Evolutionary conservation across 345 rosid species (phyloP), one percentile per base, ranked within the genome.

Genomic region (Hibiscus trionum): DNA sequence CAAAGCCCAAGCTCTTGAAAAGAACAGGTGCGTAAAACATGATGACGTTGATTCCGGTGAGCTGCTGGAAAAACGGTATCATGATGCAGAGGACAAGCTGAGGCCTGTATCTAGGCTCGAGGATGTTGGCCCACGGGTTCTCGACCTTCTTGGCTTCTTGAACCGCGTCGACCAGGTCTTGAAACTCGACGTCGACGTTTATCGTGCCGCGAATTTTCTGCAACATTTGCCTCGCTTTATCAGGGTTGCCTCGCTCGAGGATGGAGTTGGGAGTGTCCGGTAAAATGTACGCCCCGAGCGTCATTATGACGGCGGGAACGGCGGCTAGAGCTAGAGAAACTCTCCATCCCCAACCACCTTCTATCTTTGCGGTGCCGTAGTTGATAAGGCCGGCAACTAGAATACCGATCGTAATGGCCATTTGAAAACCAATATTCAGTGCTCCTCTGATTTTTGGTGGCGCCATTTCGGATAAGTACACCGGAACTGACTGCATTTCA

Each of bases 1-100:
- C 87, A 5, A 87, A 77, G 2, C 96, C 93, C 2, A 92, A 75
- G 50, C 90, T 85, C 79, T 88, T 80, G 77, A 87, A 87, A 21
- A 90, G 77, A 17, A 90, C 70, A 49, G 55, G 55, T 49, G 55
- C 17, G 5, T 49, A 49, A 49, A 49, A 47, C 55, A 49, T 49
- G 17, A 49, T 49, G n/a, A 49, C 55, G 14, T 49, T 49, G n/a
- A 49, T 49, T 7, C 55, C 55, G 14, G 55, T 49, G 55, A 49
- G 17, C 55, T 49, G 55, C n/a, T 49, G 55, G 6, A 49, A 49
- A 49, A 49, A 49, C 14, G 55, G 84, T 59, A 86, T 76, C 47
- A 35, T 14, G 5, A 35, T 8, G 49, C 49, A 49, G 3, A 49
- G 55, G 6, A 49, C 55, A 14, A 49, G 55, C 14, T 49, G 55